Base-by-base conservation (phyloP, 1,139 yeast genomes). In the Candida mesenterica region DNA sequence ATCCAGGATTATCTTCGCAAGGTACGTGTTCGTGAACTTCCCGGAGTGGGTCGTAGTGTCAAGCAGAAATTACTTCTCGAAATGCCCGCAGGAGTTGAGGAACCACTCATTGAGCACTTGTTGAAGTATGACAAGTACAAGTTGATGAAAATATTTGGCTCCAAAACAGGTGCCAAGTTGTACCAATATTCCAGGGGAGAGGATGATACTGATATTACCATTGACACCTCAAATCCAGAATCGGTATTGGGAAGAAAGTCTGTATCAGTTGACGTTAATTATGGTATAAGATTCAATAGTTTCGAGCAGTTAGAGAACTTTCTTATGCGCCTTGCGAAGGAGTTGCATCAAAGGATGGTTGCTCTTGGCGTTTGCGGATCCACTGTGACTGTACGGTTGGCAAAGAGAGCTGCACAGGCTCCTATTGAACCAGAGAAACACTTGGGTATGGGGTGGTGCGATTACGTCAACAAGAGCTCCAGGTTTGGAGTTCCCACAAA, bases 201-300 rank as follows among this genome's bases (percentile, higher is more conserved):
- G 4, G 97, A 90, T 57, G 61, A 68, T 29, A 72, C 84, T 0
- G 65, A 68, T 25, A 72, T 86, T 18, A 72, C 71, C 38, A 64
- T 64, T 29, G 73, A 81, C 24, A 44, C 58, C 4, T 63, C 65
- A 12, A 72, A 75, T 26, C 67, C 68, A 16, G 72, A 61, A 44
- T 68, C 62, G 32, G 65, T 62, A 3, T 48, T 68, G 4, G 71
- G 73, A 0, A 70, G 95, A 22, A 88, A 87, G 48, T 76, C 95
- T 0, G 74, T 92, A 0, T 88, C 96, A 0, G 87, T 88, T 8
- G 97, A 92, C 55, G 84, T 92, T 23, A 87, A 89, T 43, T 92
- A 88, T 82, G 97, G 96, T 0, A 85, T 92, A 0, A 57, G 97
- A 34, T 84, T 90, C 43, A 75, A 77, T 19, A 65, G 63, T 0